A percentile compares a stretch with the other conserved stretches of the same genome.
phyloP scores from a whole-genome alignment of 805 yeast genomes.

The Saccharomycopsis sp. region DNA sequence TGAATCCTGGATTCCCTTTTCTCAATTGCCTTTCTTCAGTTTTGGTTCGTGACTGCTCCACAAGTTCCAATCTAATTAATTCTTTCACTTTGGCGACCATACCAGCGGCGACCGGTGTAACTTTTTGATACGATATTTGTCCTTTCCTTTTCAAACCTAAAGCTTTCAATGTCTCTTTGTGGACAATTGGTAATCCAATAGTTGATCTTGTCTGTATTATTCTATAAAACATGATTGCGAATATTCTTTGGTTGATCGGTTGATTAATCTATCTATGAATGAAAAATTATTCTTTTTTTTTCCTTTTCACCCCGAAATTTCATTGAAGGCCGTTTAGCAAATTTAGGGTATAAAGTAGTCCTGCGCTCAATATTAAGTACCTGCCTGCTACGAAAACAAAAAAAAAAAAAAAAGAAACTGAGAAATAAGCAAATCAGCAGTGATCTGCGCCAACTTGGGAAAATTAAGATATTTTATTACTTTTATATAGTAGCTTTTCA shows the following conservation, averaged over 20 bases:
- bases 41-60: conserved; percentile 45
- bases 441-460: no score
- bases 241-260: background rate
- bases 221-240: conserved; percentile 38
- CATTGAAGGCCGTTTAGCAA: no score
- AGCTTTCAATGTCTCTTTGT: conserved; percentile 56
- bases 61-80: conserved; percentile 72
- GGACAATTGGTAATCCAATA: conserved; percentile 72
- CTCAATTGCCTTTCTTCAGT: conserved; percentile 47
- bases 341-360: no score
- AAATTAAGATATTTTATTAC: no score
- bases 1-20: conserved; percentile 61
- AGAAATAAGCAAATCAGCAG: no score
- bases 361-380: no score
- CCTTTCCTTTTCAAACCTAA: conserved; percentile 75
- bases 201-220: conserved; percentile 75
- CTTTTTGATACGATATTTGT: conserved; percentile 62
- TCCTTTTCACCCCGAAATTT: background rate
- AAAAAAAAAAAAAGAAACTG: no score
- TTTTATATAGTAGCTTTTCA: no score
- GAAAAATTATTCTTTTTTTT: background rate
- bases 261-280: background rate
- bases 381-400: no score
- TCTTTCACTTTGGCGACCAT: conserved; percentile 79
- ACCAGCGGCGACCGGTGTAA: conserved; percentile 79